Conservation (phyloP, 2,329 filamentous ascomycete genomes). For the Paracamarosporium sp. region DNA sequence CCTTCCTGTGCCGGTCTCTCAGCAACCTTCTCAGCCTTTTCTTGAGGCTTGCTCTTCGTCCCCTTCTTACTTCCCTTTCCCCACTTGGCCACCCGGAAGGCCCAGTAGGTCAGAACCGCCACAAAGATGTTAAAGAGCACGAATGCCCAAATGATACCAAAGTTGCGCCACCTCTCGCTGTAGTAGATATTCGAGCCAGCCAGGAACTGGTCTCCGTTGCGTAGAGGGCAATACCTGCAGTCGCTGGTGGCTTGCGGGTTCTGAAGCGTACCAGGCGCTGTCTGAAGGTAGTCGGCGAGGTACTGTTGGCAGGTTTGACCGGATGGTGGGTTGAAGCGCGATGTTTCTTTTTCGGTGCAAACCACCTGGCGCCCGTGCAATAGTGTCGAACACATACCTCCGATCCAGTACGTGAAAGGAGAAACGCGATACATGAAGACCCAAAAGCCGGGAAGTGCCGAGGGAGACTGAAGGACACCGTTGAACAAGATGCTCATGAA, state of each 20-base stretch:
- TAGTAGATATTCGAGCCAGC: constrained; percentile 49
- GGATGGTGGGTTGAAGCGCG: constrained; percentile 45
- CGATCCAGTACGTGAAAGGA: constrained; percentile 69
- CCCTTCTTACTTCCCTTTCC: constrained; percentile 10
- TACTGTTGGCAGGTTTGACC: constrained; percentile 52
- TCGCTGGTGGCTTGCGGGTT: constrained; percentile 51
- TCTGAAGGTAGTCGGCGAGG: constrained; percentile 49
- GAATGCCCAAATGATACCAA: constrained; percentile 71
- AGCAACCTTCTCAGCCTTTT: constrained; percentile 1
- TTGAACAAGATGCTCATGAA: constrained; percentile 53
- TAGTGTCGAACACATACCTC: constrained; percentile 42
- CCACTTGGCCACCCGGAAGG: constrained; percentile 27
- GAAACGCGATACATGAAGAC: constrained; percentile 77
- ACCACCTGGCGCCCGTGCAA: constrained; percentile 55
- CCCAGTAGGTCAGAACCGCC: constrained; percentile 66
- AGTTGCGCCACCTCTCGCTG: constrained; percentile 68
- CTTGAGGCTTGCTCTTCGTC: constrained; percentile 3
- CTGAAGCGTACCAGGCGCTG: constrained; percentile 48
- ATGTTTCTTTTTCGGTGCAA: constrained; percentile 53
- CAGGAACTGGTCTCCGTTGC: constrained; percentile 56
- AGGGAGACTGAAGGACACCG: constrained; percentile 66
- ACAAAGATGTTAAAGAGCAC: constrained; percentile 67
- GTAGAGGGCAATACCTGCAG: constrained; percentile 58
- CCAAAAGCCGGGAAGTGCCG: constrained; percentile 73
- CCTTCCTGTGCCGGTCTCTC: constrained; percentile 10